Evolutionary conservation across 2,329 filamentous ascomycete species (phyloP), one percentile per base, ranked within the genome.

Genomic region (Lizonia empirigonia): DNA sequence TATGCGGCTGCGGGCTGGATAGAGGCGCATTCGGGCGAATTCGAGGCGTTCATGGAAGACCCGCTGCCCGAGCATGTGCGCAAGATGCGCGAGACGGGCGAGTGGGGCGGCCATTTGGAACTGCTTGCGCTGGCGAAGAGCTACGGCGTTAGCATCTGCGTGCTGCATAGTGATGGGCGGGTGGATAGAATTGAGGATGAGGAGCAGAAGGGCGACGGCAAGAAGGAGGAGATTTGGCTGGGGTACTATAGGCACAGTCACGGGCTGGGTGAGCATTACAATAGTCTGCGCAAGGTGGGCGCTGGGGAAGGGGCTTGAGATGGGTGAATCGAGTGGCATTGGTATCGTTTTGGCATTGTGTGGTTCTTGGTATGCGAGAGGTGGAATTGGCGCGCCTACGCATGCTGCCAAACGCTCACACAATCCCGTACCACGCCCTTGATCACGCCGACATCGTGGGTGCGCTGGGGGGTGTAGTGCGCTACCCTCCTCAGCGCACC

Each of bases 81-180:
- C 37, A 90, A 89, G 76, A 90, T 99, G 53, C 78, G 86, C 56
- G 85, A 94, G 51, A 97, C 92, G 39, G 92, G 90, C 0, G 93
- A 96, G 75, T 99, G 94, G 94, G 94, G 94, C 40, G 94, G 94
- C 0, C 90, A 97, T 78, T 75, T 97, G 57, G 94, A 99, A 78
- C 75, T 99, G 48, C 80, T 87, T 72, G 94, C 94, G 19, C 80
- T 99, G 69, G 89, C 93, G 41, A 86, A 85, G 69, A 85, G 84
- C 46, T 97, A 95, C 65, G 84, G 83, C 3, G 85, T 94, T 9
- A 84, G 88, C 67, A 93, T 97, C 56, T 85, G 87, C 67, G 88
- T 99, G 10, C 77, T 99, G 56, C 92, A 97, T 61, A 82, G 82
- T 65, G 88, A 93, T 69, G 91, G 91, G 4, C 78, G 86, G 48